Base-by-base conservation (phyloP, 2,329 filamentous ascomycete genomes). In the Myrmaecium sp. region DNA sequence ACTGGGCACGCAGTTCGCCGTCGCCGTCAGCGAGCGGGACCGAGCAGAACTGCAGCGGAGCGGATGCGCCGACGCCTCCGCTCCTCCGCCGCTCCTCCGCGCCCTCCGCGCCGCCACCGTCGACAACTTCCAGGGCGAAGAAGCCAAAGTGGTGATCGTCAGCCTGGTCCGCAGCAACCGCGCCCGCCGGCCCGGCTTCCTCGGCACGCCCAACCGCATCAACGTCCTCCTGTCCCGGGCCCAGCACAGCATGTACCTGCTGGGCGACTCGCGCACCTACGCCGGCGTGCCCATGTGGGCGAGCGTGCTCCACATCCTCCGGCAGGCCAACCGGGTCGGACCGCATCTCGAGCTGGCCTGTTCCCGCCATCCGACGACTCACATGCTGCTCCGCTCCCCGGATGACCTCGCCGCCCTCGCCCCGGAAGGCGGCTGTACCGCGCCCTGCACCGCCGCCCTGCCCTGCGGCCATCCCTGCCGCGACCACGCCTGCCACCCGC, bases 41-140 rank as follows among this genome's bases (percentile, higher is more conserved):
- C 27, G 56, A 17, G 62, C 69, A 4, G 63, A 64, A 0, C 49
- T 78, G 0, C 38, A 36, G 6, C 36, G 37, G 12, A 6, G 8
- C 7, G 6, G 24, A 26, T 9, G 12, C 22, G 9, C 14, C n/a
- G n/a, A n/a, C n/a, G n/a, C n/a, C n/a, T n/a, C n/a, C n/a, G n/a
- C n/a, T n/a, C n/a, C n/a, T n/a, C n/a, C n/a, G 4, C 19, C 26
- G n/a, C 21, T 21, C 2, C 17, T 30, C 1, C 26, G 16, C 4
- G 17, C 29, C 3, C 25, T 30, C 4, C 26, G 27, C 4, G 46
- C 74, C 0, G 71, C 74, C 0, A 81, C 73, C 0, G 64, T 81
- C 0, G 74, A 80, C 43, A 83, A 82, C 35, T 83, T 80, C 29
- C 75, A 84, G 37, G 78, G 77, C 0, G 76, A 84, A 40, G 76